These are phyloP conservation scores for Saccharomycopsis schoenii DNA, from an alignment of 805 yeast species.

Conservation along the genomic window DNA sequence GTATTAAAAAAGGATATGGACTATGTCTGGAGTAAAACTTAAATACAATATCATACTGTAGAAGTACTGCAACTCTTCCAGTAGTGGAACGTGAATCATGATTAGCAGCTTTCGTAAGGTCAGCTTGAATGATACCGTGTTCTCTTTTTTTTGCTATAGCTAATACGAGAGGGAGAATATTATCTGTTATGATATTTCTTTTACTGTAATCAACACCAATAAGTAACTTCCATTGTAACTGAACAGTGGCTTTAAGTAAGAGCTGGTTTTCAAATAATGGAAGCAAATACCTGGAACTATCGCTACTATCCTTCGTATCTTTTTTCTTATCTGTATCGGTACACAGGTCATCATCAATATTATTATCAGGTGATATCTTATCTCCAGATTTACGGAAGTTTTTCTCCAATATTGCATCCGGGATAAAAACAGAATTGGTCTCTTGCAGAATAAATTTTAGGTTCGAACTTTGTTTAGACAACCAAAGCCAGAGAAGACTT, in stretches of 20 bases:
- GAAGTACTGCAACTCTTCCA: slow-evolving; percentile 1
- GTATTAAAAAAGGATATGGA: slow-evolving; percentile 1
- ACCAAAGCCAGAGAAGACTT: slow-evolving; percentile 6
- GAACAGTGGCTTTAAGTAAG: neutral
- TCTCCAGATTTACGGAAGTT: neutral
- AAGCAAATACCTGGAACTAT: neutral
- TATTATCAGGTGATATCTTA: neutral
- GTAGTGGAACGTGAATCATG: slow-evolving; percentile 9
- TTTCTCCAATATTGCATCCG: neutral
- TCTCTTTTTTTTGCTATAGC: slow-evolving; percentile 3
- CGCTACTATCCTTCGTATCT: neutral
- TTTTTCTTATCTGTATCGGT: neutral
- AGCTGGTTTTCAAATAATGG: neutral
- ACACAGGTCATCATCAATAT: neutral
- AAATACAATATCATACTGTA: neutral
- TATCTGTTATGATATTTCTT: neutral
- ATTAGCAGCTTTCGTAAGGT: neutral
- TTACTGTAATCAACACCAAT: slow-evolving; percentile 1
- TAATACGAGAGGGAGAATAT: neutral
- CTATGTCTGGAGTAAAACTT: neutral
- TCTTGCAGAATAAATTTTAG: neutral
- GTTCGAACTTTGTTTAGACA: neutral
- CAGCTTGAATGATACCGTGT: neutral
- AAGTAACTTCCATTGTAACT: slow-evolving; percentile 4
- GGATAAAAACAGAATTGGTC: neutral